Evolutionary conservation across 768 basidiomycete genomes (phyloP).

Genomic region (Mycena alexandri): DNA sequence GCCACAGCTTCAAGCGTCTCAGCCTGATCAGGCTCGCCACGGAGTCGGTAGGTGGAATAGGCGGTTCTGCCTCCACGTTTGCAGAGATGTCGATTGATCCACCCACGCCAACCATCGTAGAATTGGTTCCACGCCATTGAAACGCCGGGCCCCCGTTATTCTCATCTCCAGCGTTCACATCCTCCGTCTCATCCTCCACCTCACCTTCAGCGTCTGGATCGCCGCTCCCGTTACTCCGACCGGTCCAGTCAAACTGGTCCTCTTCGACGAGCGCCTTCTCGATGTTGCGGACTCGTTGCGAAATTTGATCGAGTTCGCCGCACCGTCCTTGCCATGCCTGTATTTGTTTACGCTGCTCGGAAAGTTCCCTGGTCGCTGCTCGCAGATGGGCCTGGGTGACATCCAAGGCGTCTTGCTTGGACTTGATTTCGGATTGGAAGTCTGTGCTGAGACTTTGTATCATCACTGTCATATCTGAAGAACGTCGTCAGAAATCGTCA

Average conservation of each 20-base stretch:
- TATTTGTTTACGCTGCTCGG: conserved; percentile 90
- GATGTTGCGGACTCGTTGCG: conserved; percentile 86
- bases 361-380: conserved; percentile 89
- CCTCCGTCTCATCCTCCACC: conserved; percentile 56
- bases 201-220: conserved; percentile 61
- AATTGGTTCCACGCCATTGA: conserved; percentile 73
- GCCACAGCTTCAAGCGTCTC: conserved; percentile 86
- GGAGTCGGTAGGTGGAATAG: conserved; percentile 72
- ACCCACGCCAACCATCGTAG: conserved; percentile 74
- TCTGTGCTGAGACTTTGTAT: conserved; percentile 83
- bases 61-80: conserved; percentile 80
- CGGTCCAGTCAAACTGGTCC: conserved; percentile 91
- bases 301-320: conserved; percentile 83
- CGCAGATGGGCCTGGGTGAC: conserved; percentile 89
- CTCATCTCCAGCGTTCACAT: conserved; percentile 37
- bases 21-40: conserved; percentile 75
- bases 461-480: conserved; percentile 85
- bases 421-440: conserved; percentile 85
- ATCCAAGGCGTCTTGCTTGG: conserved; percentile 90
- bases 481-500: conserved; percentile 27
- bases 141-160: conserved; percentile 71
- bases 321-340: conserved; percentile 80
- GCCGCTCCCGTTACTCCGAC: conserved; percentile 58
- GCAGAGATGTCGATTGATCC: conserved; percentile 74
- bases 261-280: conserved; percentile 84